Conservation (phyloP, 2,329 filamentous ascomycete genomes). For the Fusarium brevicatenulatum region DNA sequence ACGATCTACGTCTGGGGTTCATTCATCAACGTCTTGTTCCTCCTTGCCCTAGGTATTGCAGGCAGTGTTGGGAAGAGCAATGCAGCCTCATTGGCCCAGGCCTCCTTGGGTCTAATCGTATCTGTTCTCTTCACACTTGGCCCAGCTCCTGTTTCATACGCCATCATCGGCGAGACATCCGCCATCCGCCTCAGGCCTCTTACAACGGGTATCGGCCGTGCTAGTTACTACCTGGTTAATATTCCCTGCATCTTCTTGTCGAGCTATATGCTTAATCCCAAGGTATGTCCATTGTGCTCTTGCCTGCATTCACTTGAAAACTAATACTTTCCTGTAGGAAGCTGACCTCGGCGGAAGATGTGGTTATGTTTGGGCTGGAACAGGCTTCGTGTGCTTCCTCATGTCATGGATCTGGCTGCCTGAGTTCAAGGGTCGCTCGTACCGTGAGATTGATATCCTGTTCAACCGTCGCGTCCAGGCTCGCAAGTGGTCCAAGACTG, state of each 20-base stretch:
- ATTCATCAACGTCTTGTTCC: constrained; percentile 62
- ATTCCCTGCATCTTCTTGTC: constrained; percentile 73
- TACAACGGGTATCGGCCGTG: constrained; percentile 72
- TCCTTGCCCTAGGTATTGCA: constrained; percentile 68
- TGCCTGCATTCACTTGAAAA: accelerated
- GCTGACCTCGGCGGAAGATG: not conserved
- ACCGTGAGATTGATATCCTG: not conserved
- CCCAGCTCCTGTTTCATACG: constrained; percentile 71
- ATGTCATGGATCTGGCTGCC: not conserved
- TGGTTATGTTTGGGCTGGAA: not conserved
- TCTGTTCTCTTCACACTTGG: constrained; percentile 72
- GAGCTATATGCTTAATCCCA: constrained; percentile 69
- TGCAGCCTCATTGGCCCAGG: constrained; percentile 54
- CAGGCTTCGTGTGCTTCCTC: not conserved
- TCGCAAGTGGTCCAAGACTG: constrained; percentile 2
- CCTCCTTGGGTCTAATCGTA: constrained; percentile 70
- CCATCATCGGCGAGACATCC: constrained; percentile 75
- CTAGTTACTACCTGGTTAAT: constrained; percentile 70
- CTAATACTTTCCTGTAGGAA: not conserved
- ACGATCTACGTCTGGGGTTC: constrained; percentile 72
- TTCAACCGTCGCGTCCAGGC: not conserved
- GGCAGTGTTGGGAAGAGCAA: constrained; percentile 58
- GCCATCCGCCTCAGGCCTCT: constrained; percentile 71
- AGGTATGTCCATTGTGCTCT: not conserved
- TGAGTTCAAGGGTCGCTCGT: not conserved